These are phyloP conservation scores for Cladosporium sp. DNA, from an alignment of 2,329 filamentous ascomycete genomes.

Conservation along the genomic window DNA sequence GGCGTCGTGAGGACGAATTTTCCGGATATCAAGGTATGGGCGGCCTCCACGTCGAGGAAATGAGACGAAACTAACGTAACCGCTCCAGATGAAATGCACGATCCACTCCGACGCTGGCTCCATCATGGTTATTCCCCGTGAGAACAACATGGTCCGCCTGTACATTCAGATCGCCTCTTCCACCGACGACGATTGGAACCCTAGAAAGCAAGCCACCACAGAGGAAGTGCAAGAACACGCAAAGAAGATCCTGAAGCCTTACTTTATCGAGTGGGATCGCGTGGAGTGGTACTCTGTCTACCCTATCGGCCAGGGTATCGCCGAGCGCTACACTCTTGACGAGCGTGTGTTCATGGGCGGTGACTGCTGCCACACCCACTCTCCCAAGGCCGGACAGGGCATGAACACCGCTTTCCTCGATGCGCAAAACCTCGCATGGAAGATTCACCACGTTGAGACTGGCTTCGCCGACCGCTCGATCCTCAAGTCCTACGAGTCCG, in stretches of 20 bases:
- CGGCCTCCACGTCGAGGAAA: not conserved
- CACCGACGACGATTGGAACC: constrained; percentile 55
- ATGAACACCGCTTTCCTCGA: constrained; percentile 57
- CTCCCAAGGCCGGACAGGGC: constrained; percentile 58
- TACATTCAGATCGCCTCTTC: constrained; percentile 58
- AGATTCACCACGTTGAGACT: constrained; percentile 82
- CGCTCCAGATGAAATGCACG: constrained; percentile 57
- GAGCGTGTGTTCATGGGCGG: constrained; percentile 62
- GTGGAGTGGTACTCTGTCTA: constrained; percentile 63
- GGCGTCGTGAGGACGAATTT: constrained; percentile 58
- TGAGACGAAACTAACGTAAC: not conserved
- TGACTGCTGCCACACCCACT: constrained; percentile 59
- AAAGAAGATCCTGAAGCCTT: constrained; percentile 54
- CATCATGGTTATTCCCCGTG: constrained; percentile 57
- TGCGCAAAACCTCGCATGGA: constrained; percentile 89
- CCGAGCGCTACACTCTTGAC: constrained; percentile 58
- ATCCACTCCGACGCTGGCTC: constrained; percentile 59
- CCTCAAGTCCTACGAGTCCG: constrained; percentile 77
- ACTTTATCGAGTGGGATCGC: constrained; percentile 56
- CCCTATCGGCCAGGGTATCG: constrained; percentile 59
- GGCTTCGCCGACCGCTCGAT: constrained; percentile 71
- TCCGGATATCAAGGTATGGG: constrained; percentile 54
- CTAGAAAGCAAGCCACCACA: constrained; percentile 53
- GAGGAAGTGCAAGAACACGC: constrained; percentile 54
- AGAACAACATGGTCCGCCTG: constrained; percentile 49